Conservation (phyloP, 306 rosid genomes). For the Styphnolobium japonicum region DNA sequence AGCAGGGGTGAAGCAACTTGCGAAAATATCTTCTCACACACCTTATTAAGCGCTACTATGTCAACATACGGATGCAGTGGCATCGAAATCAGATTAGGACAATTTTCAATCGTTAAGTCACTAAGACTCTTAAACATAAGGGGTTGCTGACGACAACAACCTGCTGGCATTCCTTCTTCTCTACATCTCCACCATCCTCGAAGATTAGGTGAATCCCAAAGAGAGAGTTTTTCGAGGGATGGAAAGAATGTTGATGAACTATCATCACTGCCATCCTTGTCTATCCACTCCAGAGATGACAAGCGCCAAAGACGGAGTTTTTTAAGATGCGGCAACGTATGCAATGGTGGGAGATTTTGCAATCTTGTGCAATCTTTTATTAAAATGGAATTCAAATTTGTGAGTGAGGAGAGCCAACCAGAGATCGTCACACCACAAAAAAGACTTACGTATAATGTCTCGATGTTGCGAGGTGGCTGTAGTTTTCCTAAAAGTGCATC, state of each 20-base stretch:
- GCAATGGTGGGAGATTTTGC: not conserved
- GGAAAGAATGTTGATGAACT: not conserved
- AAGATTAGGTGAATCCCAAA: rapidly evolving
- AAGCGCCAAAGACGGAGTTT: rapidly evolving
- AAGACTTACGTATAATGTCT: rapidly evolving
- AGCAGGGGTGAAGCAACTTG: no score
- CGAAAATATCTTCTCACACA: not conserved
- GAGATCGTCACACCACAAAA: not conserved
- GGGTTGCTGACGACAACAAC: not conserved
- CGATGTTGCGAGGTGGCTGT: not conserved
- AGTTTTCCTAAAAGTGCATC: not conserved
- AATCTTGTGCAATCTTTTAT: not conserved
- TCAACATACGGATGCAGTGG: not conserved
- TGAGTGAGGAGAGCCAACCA: not conserved
- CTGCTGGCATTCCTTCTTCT: not conserved
- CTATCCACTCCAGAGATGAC: not conserved
- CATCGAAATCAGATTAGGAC: not conserved
- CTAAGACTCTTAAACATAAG: not conserved
- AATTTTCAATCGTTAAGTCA: rapidly evolving
- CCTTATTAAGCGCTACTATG: rapidly evolving
- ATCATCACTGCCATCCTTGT: not conserved
- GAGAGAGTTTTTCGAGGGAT: not conserved
- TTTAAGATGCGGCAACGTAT: not conserved
- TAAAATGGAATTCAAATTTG: not conserved
- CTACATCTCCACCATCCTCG: conserved; percentile 1